Base-by-base conservation (phyloP, 148 eudicot genomes). In the Euryodendron excelsum region DNA sequence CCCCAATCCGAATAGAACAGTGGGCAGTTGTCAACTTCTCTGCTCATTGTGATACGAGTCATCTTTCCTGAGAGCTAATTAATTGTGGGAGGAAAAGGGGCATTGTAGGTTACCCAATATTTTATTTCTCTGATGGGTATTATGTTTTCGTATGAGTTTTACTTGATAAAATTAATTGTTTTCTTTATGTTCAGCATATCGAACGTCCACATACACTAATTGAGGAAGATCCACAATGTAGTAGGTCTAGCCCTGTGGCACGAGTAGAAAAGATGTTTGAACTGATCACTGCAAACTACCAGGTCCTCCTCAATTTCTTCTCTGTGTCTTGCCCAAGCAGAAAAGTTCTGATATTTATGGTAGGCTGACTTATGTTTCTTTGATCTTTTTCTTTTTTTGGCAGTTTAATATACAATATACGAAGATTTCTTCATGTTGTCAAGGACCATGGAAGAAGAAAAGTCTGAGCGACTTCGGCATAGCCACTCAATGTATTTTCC, bases 1-100 rank as follows among this genome's bases (percentile, higher is more conserved):
- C 80, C n/a, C 95, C 98, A 53, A 75, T 84, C 33, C 78, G 68
- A 56, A 86, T 96, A 66, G 90, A 88, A 21, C 86, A 89, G 10
- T 96, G 99, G 99, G 97, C 89, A 53, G 88, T 87, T 77, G 98
- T 93, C 59, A 96, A 96, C 87, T 96, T 96, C 84, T 93, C 97
- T 79, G 90, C 94, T 80, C 83, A 86, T 45, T 87, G 93, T 80
- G 93, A 96, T 86, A 85, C 91, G 76, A 86, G 92, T 61, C 79
- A 78, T 56, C 87, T 96, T 47, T 88, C 90, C 61, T 76, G 91
- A 64, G 92, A 88, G 83, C 90, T 96, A 47, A 87, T 86, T 41
- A 85, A 77, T 55, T 90, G 92, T 83, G 99, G 92, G 52, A 80
- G 80, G 77, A 86, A 68, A 33, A 96, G 89, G 84, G 99, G 99